Percentiles rank a stretch among this genome's conserved stretches.
phyloP scores from a whole-genome alignment of 208 protist genomes.

The Crithidia bombi region DNA sequence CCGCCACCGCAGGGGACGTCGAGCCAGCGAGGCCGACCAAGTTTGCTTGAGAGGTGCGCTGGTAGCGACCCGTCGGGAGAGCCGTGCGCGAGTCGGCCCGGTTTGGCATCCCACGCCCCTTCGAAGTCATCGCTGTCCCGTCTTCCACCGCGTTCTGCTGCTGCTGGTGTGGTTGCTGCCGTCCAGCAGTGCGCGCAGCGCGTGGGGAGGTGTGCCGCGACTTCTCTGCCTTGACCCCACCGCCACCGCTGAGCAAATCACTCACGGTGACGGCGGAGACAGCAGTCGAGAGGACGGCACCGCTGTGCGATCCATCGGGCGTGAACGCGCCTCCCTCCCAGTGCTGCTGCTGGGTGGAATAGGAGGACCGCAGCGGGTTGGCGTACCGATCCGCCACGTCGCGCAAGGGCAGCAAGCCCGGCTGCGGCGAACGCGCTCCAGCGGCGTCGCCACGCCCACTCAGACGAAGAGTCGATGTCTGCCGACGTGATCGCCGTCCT shows the following conservation, averaged over 20 bases:
- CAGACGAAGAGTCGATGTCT: neutral
- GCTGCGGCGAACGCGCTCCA: neutral
- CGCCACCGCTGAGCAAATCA: slow-evolving; percentile 3
- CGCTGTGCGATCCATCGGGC: neutral
- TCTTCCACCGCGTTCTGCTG: neutral
- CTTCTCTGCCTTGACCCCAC: neutral
- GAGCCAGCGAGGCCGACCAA: slow-evolving; percentile 1
- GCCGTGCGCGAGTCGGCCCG: slow-evolving; percentile 11
- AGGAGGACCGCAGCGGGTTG: slow-evolving; percentile 34
- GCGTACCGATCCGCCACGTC: slow-evolving; percentile 22
- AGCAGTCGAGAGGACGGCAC: neutral
- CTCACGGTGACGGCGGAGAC: neutral
- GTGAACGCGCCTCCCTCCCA: neutral
- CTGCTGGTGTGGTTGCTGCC: neutral
- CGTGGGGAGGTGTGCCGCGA: neutral
- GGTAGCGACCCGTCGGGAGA: slow-evolving; percentile 11
- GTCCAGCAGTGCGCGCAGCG: neutral
- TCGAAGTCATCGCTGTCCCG: neutral
- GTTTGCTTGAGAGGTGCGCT: slow-evolving; percentile 15
- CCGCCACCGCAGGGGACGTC: neutral
- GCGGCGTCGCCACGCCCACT: neutral
- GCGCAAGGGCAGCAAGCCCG: slow-evolving; percentile 7
- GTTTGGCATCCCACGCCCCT: slow-evolving; percentile 1
- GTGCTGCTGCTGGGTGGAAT: slow-evolving; percentile 17
- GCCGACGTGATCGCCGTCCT: neutral